Conservation (phyloP, 441 rosid species). For the Iberis amara region DNA sequence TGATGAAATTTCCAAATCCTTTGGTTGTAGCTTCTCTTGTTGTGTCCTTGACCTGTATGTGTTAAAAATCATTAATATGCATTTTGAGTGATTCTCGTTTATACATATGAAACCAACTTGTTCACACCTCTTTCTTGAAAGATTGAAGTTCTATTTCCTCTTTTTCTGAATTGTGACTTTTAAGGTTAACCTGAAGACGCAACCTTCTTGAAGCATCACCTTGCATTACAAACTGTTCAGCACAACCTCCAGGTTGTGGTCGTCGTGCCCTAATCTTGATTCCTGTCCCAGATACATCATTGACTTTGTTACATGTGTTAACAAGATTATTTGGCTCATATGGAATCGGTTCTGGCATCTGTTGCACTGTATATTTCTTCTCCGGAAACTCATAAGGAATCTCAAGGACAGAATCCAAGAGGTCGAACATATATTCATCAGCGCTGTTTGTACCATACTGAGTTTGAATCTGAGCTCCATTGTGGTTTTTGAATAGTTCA, state of each 20-base stretch:
- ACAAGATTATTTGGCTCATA: constrained; percentile 15
- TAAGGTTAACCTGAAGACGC: constrained; percentile 43
- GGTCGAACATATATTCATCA: constrained; percentile 33
- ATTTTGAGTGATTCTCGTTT: neutral
- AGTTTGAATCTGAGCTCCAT: constrained; percentile 18
- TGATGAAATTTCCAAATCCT: constrained; percentile 16
- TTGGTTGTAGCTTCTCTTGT: constrained; percentile 17
- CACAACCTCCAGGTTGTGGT: constrained; percentile 21
- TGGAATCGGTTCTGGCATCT: constrained; percentile 28
- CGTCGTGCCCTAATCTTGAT: constrained; percentile 47
- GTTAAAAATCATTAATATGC: no score
- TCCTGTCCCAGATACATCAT: constrained; percentile 32
- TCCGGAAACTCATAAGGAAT: constrained; percentile 29
- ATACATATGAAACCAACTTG: constrained; percentile 1
- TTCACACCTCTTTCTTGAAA: constrained; percentile 46
- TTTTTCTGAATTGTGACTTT: constrained; percentile 24
- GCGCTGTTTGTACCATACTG: constrained; percentile 33
- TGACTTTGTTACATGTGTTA: constrained; percentile 22
- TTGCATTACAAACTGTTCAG: constrained; percentile 30
- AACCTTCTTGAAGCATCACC: constrained; percentile 64
- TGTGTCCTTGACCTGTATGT: constrained; percentile 12
- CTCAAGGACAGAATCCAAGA: constrained; percentile 45
- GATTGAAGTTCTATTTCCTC: constrained; percentile 24
- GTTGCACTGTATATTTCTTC: constrained; percentile 23
- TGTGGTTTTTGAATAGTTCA: constrained; percentile 10